phyloP scores from a whole-genome alignment of 177 flowering plant genomes.

The Telopea speciosissima region DNA sequence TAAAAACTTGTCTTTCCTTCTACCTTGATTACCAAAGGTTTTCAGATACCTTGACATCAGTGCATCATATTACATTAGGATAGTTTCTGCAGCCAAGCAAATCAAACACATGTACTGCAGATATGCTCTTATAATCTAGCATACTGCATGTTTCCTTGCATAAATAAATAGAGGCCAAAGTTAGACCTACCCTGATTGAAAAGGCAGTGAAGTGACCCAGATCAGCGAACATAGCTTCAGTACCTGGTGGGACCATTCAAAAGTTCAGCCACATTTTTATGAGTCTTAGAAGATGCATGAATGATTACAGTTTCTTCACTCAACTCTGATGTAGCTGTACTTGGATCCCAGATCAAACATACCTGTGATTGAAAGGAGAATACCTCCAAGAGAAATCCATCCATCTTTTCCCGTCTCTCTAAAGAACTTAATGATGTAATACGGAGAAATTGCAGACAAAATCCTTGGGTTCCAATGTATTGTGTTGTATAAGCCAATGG shows the following conservation, averaged over 20 bases:
- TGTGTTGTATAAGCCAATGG: conserved; percentile 69
- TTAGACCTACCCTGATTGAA: conserved; percentile 51
- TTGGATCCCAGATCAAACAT: conserved; percentile 10
- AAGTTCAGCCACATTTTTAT: neutral
- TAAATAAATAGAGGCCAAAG: neutral
- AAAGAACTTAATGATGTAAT: conserved; percentile 67
- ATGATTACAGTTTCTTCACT: no score
- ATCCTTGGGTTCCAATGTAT: conserved; percentile 72
- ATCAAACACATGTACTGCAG: neutral
- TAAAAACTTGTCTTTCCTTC: neutral
- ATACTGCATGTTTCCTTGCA: neutral
- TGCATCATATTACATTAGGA: neutral
- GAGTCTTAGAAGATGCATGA: neutral
- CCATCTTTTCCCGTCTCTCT: conserved; percentile 68
- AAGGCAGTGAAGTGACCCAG: conserved; percentile 69
- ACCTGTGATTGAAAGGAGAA: conserved; percentile 85
- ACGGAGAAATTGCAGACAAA: conserved; percentile 64
- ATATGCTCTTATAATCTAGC: neutral
- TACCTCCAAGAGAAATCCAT: conserved; percentile 86
- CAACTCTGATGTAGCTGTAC: neutral
- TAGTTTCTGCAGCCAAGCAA: neutral
- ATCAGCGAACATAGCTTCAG: conserved; percentile 86
- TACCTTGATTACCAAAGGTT: neutral
- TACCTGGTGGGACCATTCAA: conserved; percentile 36
- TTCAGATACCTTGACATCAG: neutral